phyloP scores from a whole-genome alignment of 805 yeast genomes.

The Tetrapisispora arboricola region DNA sequence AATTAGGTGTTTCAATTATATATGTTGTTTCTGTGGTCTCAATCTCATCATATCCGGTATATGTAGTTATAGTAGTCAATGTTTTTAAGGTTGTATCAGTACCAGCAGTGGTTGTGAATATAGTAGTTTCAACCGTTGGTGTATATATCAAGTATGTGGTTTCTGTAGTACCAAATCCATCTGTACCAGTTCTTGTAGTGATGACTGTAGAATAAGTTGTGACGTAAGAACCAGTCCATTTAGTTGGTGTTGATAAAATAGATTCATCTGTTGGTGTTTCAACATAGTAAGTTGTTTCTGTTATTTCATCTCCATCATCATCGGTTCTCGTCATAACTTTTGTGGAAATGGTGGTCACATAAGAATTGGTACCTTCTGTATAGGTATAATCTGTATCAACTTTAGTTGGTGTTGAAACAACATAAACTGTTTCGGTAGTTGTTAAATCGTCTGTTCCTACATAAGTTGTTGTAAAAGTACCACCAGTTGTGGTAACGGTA shows the following conservation, averaged over 20 bases:
- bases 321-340: neutral
- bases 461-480: neutral
- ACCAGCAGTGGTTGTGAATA: neutral
- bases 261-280: constrained; percentile 2
- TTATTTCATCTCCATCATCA: constrained; percentile 1
- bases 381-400: neutral
- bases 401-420: neutral
- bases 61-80: neutral
- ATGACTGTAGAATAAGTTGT: constrained; percentile 1
- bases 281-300: constrained; percentile 2
- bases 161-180: constrained; percentile 4
- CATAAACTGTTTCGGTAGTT: neutral
- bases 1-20: neutral
- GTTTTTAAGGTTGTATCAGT: neutral
- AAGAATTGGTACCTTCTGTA: neutral
- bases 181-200: constrained; percentile 3
- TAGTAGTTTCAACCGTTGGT: neutral
- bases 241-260: neutral
- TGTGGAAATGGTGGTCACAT: neutral
- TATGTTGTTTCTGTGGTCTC: constrained; percentile 1
- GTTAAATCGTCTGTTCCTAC: constrained; percentile 1
- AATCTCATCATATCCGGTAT: constrained; percentile 3
- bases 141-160: constrained; percentile 2
- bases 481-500: neutral
- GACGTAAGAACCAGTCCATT: neutral